phyloP scores from a whole-genome alignment of 768 basidiomycete species.

The Kwoniella europaea region DNA sequence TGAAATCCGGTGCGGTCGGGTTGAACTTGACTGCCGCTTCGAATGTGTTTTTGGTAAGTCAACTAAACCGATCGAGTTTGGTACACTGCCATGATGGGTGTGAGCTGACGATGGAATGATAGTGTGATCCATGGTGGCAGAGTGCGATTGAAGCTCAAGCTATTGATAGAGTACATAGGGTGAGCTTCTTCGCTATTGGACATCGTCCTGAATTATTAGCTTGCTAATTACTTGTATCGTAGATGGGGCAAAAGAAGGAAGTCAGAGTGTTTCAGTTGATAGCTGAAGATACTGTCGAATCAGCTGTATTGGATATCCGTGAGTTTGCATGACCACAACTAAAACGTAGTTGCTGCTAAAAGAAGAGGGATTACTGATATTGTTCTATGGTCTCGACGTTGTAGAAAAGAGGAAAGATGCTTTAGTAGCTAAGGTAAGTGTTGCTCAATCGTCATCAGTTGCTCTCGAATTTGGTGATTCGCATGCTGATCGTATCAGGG shows the following conservation, averaged over 20 bases:
- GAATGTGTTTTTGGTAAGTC: slow-evolving; percentile 64
- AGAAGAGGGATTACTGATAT: background rate
- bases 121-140: slow-evolving; percentile 56
- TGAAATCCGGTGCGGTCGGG: slow-evolving; percentile 84
- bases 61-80: background rate
- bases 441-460: slow-evolving; percentile 10
- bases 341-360: no score
- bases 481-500: slow-evolving; percentile 62
- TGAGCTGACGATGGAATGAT: background rate
- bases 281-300: slow-evolving; percentile 85
- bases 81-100: background rate
- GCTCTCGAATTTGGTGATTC: background rate
- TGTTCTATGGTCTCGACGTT: background rate
- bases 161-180: slow-evolving; percentile 47
- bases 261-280: slow-evolving; percentile 89
- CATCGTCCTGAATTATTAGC: background rate
- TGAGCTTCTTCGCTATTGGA: slow-evolving; percentile 16
- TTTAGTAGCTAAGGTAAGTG: slow-evolving; percentile 71
- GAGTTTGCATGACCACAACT: slow-evolving; percentile 13
- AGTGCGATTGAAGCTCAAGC: slow-evolving; percentile 52
- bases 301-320: slow-evolving; percentile 82
- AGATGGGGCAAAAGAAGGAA: slow-evolving; percentile 79
- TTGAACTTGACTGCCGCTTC: slow-evolving; percentile 88
- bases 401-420: slow-evolving; percentile 75
- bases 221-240: slow-evolving; percentile 30